phyloP scores from a whole-genome alignment of 2,329 filamentous ascomycete species.

The Xylaria sp. region DNA sequence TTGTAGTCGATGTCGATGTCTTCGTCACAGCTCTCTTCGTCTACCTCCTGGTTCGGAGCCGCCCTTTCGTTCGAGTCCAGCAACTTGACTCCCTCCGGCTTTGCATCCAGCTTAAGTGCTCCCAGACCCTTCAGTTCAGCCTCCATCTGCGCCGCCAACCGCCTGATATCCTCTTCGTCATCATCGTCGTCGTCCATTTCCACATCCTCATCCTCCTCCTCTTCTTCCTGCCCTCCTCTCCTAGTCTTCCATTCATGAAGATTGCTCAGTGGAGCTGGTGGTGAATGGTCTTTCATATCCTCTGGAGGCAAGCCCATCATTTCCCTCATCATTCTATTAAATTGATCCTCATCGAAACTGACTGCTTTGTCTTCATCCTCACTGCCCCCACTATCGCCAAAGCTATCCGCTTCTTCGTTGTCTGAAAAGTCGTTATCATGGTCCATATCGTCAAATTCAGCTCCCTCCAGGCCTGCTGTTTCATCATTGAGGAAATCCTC shows the following conservation, averaged over 20 bases:
- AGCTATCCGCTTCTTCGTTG: conserved; percentile 51
- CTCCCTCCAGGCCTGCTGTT: conserved; percentile 81
- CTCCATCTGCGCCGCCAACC: conserved; percentile 76
- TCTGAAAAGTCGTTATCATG: conserved; percentile 67
- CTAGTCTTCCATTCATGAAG: not conserved
- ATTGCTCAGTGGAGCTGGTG: conserved; percentile 26
- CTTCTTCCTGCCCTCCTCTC: conserved; percentile 42
- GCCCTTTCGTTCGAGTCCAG: conserved; percentile 47
- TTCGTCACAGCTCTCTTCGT: conserved; percentile 61
- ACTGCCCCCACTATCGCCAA: conserved; percentile 58
- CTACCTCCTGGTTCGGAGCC: conserved; percentile 46
- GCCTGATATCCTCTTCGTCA: conserved; percentile 71
- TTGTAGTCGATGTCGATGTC: conserved; percentile 86
- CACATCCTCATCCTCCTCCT: conserved; percentile 52
- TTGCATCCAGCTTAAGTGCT: conserved; percentile 67
- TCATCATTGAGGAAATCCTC: conserved; percentile 92
- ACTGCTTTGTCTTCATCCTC: conserved; percentile 79
- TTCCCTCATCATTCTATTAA: conserved; percentile 87
- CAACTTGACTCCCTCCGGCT: conserved; percentile 48
- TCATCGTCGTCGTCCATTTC: conserved; percentile 56
- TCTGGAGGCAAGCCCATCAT: conserved; percentile 78
- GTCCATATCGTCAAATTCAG: conserved; percentile 78
- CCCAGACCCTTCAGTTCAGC: conserved; percentile 76
- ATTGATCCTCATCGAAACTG: conserved; percentile 86
- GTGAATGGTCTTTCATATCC: conserved; percentile 21